Evolutionary conservation across 108 stramenopile species (phyloP).

Genomic region (Aurantiochytrium sp.): DNA sequence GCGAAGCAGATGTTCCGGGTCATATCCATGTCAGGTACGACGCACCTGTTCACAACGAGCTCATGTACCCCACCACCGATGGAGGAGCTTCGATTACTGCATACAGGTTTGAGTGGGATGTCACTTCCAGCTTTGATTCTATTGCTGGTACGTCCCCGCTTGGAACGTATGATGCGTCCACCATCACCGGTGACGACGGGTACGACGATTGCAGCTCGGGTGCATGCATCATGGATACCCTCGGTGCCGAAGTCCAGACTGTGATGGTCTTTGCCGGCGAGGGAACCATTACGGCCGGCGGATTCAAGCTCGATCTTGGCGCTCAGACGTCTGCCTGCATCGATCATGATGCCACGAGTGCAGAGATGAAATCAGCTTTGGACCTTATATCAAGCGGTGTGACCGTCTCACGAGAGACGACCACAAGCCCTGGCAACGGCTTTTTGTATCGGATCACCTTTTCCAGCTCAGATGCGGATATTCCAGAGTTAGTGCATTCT

Average conservation of each 20-base stretch:
- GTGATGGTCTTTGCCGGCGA: not conserved
- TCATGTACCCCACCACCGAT: conserved; percentile 40
- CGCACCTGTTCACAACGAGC: not conserved
- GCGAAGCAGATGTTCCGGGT: not conserved
- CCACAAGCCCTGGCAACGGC: not conserved
- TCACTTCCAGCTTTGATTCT: conserved; percentile 47
- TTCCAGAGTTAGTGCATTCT: not conserved
- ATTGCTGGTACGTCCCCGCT: too few relatives aligned
- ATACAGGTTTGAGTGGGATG: conserved; percentile 75
- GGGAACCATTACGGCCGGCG: not conserved
- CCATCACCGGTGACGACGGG: not conserved
- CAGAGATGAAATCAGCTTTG: not conserved
- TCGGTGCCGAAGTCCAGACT: not conserved
- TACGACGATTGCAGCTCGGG: not conserved
- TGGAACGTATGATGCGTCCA: not conserved
- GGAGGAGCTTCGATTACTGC: conserved; percentile 58
- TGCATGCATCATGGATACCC: not conserved
- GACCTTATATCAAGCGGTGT: not conserved
- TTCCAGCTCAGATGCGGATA: not conserved
- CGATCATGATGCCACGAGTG: not conserved
- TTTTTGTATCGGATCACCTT: not conserved
- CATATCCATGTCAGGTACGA: not conserved
- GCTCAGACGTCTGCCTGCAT: not conserved
- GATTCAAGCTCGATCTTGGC: not conserved
- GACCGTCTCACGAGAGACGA: not conserved